These are phyloP conservation scores for Mastigamoeba balamuthi DNA, from an alignment of 78 protist genomes.

Conservation along the genomic window DNA sequence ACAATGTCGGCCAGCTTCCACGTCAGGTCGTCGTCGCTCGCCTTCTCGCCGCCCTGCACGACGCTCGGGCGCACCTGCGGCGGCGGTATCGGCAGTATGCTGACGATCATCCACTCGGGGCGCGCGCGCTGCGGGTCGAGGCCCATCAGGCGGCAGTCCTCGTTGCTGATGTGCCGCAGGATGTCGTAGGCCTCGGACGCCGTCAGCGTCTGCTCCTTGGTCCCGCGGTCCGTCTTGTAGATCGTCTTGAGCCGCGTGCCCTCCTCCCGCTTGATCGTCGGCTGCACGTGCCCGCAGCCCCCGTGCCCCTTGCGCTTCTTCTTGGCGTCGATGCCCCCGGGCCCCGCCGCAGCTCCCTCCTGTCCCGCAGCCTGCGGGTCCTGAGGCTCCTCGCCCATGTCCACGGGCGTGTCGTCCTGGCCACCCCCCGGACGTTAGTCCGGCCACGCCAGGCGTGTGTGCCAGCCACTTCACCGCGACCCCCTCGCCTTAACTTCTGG, in stretches of 20 bases:
- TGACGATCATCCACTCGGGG: slow-evolving; percentile 93
- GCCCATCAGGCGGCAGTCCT: slow-evolving; percentile 54
- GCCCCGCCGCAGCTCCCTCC: not conserved
- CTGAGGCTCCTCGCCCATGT: slow-evolving; percentile 20
- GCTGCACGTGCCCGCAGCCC: slow-evolving; percentile 58
- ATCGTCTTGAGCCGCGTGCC: slow-evolving; percentile 52
- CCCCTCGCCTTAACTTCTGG: not conserved
- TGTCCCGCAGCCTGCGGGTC: slow-evolving; percentile 14
- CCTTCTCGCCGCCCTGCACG: slow-evolving; percentile 40
- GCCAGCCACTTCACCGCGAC: not conserved
- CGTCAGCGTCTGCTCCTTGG: slow-evolving; percentile 41
- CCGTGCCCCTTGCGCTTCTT: slow-evolving; percentile 21
- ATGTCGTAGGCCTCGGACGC: slow-evolving; percentile 58
- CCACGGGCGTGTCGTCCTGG: slow-evolving; percentile 6
- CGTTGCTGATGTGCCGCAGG: slow-evolving; percentile 58
- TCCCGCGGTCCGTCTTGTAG: slow-evolving; percentile 25
- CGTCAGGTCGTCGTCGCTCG: slow-evolving; percentile 71
- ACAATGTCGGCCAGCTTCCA: slow-evolving; percentile 79
- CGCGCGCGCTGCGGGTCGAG: slow-evolving; percentile 79
- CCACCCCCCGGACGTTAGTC: not conserved
- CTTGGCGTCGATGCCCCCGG: not conserved
- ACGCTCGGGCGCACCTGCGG: slow-evolving; percentile 95
- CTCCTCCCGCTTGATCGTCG: slow-evolving; percentile 45
- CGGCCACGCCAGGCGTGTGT: not conserved
- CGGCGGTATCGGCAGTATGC: slow-evolving; percentile 93